Base-by-base conservation (phyloP, 352 stramenopile genomes). In the Hyaloperonospora brassicae region DNA sequence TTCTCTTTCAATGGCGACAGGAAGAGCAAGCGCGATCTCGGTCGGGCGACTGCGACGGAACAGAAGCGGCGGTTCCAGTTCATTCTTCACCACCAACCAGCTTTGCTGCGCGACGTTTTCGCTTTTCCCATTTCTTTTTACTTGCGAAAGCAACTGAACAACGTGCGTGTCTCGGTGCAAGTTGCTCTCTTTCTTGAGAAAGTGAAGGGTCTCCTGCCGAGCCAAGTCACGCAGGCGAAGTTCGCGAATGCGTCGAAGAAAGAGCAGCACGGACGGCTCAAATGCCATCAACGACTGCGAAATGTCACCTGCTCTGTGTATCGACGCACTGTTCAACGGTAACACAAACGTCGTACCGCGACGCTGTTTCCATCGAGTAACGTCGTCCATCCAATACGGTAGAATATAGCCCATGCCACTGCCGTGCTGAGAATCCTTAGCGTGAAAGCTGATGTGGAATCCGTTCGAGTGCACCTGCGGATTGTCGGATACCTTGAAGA, bases 401-500 rank as follows among this genome's bases (percentile, higher is more conserved):
- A 92, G 63, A 21, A 92, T 89, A 58, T 91, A 93, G 0, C 81
- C 78, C 41, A 94, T 71, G 0, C 75, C 76, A 44, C 53, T 61
- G 0, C 68, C 72, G 9, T 75, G 59, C 2, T 74, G 46, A 0
- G 70, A 54, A 24, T 72, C 76, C 22, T 73, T 76, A n/a, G 81
- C 71, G 62, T 83, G 64, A 47, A 94, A 95, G 43, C 74, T 77
- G 21, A 92, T 79, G 53, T 91, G 84, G 49, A 90, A 93, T 13
- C 86, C 86, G 45, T 94, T 94, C 42, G 84, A 94, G 60, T 95
- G 86, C 34, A 95, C 80, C 35, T 95, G 72, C 0, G 86, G 86
- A 0, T 61, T 56, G 39, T 93, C 74, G 0, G 84, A 90, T 21
- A 95, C 77, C 55, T 90, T 89, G 65, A 95, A 95, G 2, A 95